A percentile compares a stretch with the other conserved stretches of the same genome.
Evolutionary conservation across 495 filamentous ascomycete species (phyloP).

Genomic region (Lindgomyces ingoldianus): DNA sequence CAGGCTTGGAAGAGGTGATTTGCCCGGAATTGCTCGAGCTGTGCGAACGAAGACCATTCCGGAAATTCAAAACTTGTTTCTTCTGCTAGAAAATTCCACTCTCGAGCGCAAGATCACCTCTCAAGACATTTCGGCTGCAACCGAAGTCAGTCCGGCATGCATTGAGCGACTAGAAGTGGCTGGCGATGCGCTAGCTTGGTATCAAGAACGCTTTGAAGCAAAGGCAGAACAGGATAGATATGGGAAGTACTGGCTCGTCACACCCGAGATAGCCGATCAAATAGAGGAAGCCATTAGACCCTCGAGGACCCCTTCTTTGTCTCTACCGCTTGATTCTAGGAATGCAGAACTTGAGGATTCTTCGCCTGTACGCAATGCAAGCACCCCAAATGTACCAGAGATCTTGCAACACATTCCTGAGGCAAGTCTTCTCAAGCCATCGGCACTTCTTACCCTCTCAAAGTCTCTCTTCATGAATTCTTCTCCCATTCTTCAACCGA

Average conservation of each 20-base stretch:
- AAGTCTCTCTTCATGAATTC: slow-evolving; percentile 34
- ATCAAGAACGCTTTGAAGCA: slow-evolving; percentile 61
- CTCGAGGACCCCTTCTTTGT: background rate
- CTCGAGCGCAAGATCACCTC: slow-evolving; percentile 39
- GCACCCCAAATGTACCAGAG: background rate
- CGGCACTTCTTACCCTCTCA: slow-evolving; percentile 21
- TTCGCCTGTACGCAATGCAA: background rate
- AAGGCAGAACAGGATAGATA: slow-evolving; percentile 56
- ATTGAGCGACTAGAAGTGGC: slow-evolving; percentile 65
- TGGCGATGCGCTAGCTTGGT: slow-evolving; percentile 60
- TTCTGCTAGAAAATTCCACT: slow-evolving; percentile 57
- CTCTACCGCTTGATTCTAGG: background rate
- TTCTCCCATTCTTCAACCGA: slow-evolving; percentile 6
- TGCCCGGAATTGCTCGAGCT: slow-evolving; percentile 59
- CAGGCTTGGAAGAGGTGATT: slow-evolving; percentile 61
- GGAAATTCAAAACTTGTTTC: slow-evolving; percentile 71
- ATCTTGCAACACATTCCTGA: slow-evolving; percentile 29
- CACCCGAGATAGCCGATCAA: slow-evolving; percentile 47
- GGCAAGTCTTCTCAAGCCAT: slow-evolving; percentile 16
- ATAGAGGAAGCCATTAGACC: slow-evolving; percentile 33
- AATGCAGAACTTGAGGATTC: background rate
- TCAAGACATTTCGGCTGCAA: slow-evolving; percentile 66
- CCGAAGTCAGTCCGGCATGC: slow-evolving; percentile 69
- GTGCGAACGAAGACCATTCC: slow-evolving; percentile 72
- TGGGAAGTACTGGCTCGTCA: slow-evolving; percentile 59